phyloP scores from a whole-genome alignment of 1,284 basidiomycete species.

The Caloboletus firmus region DNA sequence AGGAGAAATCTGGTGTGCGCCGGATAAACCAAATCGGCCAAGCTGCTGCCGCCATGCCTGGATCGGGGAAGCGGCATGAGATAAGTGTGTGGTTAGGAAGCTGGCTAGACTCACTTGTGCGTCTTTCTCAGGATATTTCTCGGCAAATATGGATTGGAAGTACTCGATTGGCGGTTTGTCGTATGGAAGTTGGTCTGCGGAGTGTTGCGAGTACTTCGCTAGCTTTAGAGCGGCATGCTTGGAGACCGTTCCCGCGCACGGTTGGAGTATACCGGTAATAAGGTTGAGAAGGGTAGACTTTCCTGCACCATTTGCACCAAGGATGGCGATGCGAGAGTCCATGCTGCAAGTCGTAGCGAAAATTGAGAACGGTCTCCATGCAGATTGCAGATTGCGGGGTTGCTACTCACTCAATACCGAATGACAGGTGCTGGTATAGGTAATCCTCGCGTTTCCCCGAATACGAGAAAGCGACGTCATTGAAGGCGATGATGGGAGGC shows the following conservation, averaged over 20 bases:
- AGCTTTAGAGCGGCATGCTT: slow-evolving; percentile 92
- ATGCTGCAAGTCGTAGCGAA: slow-evolving; percentile 53
- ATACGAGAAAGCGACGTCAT: slow-evolving; percentile 93
- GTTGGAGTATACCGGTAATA: slow-evolving; percentile 84
- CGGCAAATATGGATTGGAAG: slow-evolving; percentile 78
- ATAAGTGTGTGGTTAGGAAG: slow-evolving; percentile 7
- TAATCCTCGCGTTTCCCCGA: slow-evolving; percentile 87
- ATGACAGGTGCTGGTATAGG: slow-evolving; percentile 85
- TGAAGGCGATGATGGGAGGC: slow-evolving; percentile 96
- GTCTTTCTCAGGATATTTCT: slow-evolving; percentile 96
- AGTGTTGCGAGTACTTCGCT: slow-evolving; percentile 98
- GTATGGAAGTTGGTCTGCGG: slow-evolving; percentile 97
- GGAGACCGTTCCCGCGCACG: slow-evolving; percentile 82
- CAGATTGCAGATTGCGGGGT: slow-evolving; percentile 7
- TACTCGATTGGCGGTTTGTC: slow-evolving; percentile 93
- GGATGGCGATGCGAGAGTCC: slow-evolving; percentile 95
- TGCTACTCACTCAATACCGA: slow-evolving; percentile 89
- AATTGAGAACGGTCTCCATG: slow-evolving; percentile 6
- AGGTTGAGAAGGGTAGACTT: slow-evolving; percentile 98
- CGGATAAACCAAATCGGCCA: slow-evolving; percentile 94
- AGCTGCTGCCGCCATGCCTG: slow-evolving; percentile 94
- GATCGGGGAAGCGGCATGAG: slow-evolving; percentile 12
- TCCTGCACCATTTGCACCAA: slow-evolving; percentile 97
- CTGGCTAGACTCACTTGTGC: slow-evolving; percentile 45
- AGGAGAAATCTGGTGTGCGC: slow-evolving; percentile 89